Base-by-base conservation (phyloP, 2,329 filamentous ascomycete genomes). In the Cladophialophora psammophila region DNA sequence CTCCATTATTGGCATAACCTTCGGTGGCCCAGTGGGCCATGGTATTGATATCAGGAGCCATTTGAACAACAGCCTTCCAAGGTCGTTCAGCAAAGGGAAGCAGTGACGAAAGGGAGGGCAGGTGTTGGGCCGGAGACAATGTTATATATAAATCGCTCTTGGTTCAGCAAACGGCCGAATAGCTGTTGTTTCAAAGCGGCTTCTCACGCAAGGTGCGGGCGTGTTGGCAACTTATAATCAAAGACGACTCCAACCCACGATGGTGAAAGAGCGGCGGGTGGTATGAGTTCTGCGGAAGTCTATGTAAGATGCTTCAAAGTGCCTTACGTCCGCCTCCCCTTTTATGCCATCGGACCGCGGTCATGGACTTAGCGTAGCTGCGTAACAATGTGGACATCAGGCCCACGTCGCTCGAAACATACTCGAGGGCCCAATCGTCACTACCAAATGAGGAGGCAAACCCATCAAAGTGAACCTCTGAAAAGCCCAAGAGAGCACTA, bases 1-100 rank as follows among this genome's bases (percentile, higher is more conserved):
- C 73, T 0, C 80, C 78, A 69, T 85, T 84, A 0, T 74, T 71
- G 4, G 76, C 75, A 68, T 78, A 79, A 8, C 75, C 75, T 7
- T 77, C 76, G n/a, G 71, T 73, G n/a, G 71, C 40, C 62, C 63
- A 71, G 15, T 70, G 65, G 38, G 69, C 65, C 60, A 72, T 63
- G 12, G 65, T 35, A 54, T 72, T 70, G 63, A 73, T 72, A 61
- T 73, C 71, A 12, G 71, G 71, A 9, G 71, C 71, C 71, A 73
- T 73, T 10, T 18, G 63, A 36, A 38, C 9, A 58, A 10, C 48
- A 34, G n/a, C 26, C 12, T 10, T 45, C 15, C n/a, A 32, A 45
- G n/a, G 18, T 26, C 10, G 18, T 12, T 26, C 20, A 26, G 7
- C 45, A 26, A 54, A 45, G 13, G 35, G 34, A 58, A 58, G 45